Evolutionary conservation across 2,329 filamentous ascomycete genomes (phyloP).

Genomic region (Colletotrichum sojae): DNA sequence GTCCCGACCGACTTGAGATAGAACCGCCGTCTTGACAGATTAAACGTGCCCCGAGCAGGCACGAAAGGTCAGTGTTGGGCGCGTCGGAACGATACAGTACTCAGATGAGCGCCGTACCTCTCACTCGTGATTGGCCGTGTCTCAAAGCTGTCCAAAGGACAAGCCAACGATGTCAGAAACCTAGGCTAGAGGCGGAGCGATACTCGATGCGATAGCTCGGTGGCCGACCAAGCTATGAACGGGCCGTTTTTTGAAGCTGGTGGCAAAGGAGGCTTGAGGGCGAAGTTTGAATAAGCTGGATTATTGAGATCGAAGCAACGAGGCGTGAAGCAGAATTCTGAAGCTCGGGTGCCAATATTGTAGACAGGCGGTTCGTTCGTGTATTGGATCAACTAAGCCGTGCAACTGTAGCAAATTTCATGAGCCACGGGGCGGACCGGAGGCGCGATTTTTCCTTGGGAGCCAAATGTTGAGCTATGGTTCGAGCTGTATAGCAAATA

Average conservation of each 20-base stretch:
- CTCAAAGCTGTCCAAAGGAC: conserved; percentile 26
- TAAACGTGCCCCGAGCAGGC: conserved; percentile 69
- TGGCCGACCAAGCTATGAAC: conserved; percentile 2
- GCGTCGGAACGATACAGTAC: conserved; percentile 41
- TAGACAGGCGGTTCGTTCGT: neutral
- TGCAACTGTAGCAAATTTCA: neutral
- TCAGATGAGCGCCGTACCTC: conserved; percentile 25
- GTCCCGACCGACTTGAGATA: conserved; percentile 85
- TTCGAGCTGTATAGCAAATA: conserved; percentile 24
- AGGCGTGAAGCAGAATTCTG: conserved; percentile 4
- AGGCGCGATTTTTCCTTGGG: neutral
- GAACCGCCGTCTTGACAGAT: conserved; percentile 84
- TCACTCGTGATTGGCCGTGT: conserved; percentile 23
- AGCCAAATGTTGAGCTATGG: neutral
- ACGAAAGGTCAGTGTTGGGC: conserved; percentile 53
- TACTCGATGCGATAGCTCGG: conserved; percentile 10
- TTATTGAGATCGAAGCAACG: conserved; percentile 32
- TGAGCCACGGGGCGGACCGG: conserved; percentile 3
- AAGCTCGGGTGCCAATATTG: neutral
- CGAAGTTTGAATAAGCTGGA: conserved; percentile 19
- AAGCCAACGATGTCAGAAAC: conserved; percentile 21
- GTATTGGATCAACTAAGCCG: neutral
- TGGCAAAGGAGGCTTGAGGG: conserved; percentile 19
- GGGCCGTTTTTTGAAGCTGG: conserved; percentile 20
- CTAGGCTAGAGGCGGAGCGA: conserved; percentile 24